Percentiles rank a stretch among this genome's conserved stretches.
Conservation (phyloP, 2,329 filamentous ascomycete species). For the Thermoascus crustaceus region DNA sequence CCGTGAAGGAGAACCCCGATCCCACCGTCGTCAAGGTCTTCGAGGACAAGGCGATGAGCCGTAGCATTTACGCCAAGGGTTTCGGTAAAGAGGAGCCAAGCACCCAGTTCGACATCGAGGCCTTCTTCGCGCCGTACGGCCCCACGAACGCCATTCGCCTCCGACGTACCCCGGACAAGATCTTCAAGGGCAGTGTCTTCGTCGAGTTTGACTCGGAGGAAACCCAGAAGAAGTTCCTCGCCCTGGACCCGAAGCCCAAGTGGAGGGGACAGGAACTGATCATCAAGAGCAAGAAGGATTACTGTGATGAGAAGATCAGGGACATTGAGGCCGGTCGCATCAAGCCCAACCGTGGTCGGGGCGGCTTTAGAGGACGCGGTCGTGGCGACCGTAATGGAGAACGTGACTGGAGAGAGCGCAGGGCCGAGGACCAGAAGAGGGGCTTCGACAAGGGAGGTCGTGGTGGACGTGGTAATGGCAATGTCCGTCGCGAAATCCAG, state of each 20-base stretch:
- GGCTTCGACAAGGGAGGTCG: conserved; percentile 29
- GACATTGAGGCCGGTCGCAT: conserved; percentile 65
- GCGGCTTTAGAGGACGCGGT: conserved; percentile 38
- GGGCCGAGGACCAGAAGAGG: conserved; percentile 36
- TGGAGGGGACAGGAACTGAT: conserved; percentile 73
- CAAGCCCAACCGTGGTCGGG: conserved; percentile 46
- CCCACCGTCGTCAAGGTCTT: conserved; percentile 46
- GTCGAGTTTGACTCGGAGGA: conserved; percentile 83
- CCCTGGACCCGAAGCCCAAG: conserved; percentile 68
- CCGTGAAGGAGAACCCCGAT: conserved; percentile 47
- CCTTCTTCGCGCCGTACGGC: conserved; percentile 77
- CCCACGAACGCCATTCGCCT: conserved; percentile 76
- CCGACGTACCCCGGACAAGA: conserved; percentile 61
- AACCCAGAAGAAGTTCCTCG: conserved; percentile 70
- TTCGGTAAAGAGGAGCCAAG: conserved; percentile 77
- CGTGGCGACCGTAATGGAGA: conserved; percentile 23
- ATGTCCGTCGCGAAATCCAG: conserved; percentile 25
- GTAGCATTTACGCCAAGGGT: conserved; percentile 86
- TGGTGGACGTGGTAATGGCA: conserved; percentile 20
- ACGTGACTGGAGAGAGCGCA: conserved; percentile 38
- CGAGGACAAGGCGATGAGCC: conserved; percentile 59
- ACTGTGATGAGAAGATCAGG: conserved; percentile 68
- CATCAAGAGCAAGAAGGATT: conserved; percentile 82
- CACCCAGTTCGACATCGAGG: conserved; percentile 89
- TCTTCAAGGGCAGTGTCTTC: conserved; percentile 95